Percentiles rank a stretch among this genome's conserved stretches.
phyloP scores from a whole-genome alignment of 805 yeast genomes.

The Nakazawaea molendinolei region DNA sequence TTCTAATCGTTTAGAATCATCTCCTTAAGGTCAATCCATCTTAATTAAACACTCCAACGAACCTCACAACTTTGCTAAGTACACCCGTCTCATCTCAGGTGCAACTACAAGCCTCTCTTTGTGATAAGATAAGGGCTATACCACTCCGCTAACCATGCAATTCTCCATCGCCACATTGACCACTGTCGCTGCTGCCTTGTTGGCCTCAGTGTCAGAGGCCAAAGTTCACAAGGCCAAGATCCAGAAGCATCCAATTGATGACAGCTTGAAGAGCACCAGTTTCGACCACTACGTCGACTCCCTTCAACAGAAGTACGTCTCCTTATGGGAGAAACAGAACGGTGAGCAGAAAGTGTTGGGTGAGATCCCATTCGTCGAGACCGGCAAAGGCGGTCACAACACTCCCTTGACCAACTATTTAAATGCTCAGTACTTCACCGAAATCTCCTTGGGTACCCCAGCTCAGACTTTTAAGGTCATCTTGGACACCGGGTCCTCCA shows the following conservation, averaged over 20 bases:
- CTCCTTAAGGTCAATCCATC: neutral
- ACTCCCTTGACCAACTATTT: slow-evolving; percentile 87
- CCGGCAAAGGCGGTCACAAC: slow-evolving; percentile 44
- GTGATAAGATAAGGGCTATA: slow-evolving; percentile 4
- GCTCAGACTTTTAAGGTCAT: slow-evolving; percentile 90
- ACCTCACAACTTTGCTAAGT: neutral
- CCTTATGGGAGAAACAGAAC: slow-evolving; percentile 27
- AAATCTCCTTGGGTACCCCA: slow-evolving; percentile 87
- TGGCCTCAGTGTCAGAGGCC: slow-evolving; percentile 30
- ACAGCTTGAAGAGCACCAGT: slow-evolving; percentile 35
- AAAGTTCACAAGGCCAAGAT: slow-evolving; percentile 41
- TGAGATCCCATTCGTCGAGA: slow-evolving; percentile 38
- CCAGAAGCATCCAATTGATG: slow-evolving; percentile 40
- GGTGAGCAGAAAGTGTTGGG: slow-evolving; percentile 17
- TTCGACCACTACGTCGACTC: slow-evolving; percentile 43
- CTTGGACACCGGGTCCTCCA: slow-evolving; percentile 94
- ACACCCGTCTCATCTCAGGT: neutral
- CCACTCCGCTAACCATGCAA: slow-evolving; percentile 18
- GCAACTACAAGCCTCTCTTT: neutral
- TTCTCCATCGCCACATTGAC: slow-evolving; percentile 31
- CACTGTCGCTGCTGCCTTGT: slow-evolving; percentile 34
- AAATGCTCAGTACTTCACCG: slow-evolving; percentile 95
- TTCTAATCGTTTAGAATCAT: too few relatives aligned
- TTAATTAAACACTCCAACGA: too few relatives aligned
- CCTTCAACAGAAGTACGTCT: slow-evolving; percentile 41